Base-by-base conservation (phyloP, 306 rosid genomes). In the Hippophae tibetana region DNA sequence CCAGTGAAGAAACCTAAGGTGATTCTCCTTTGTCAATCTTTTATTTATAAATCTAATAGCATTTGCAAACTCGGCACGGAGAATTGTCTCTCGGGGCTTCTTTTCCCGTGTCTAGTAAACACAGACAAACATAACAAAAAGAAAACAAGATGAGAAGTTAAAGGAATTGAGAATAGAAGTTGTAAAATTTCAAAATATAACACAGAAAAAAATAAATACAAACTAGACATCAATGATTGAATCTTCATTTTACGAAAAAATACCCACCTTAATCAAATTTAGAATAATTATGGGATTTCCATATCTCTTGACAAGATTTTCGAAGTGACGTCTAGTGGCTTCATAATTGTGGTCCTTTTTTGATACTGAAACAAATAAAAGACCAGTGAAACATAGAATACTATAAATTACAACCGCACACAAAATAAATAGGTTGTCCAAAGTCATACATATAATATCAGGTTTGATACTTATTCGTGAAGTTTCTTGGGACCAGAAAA, bases 401-500 rank as follows among this genome's bases (percentile, higher is more conserved):
- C 54, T 42, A 47, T 62, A 43, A 43, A 7, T 13, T 72, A 31
- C 3, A 31, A 2, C 5, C 5, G 38, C 38, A 0, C 62, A 52
- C 44, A 31, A 44, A 74, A 18, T 61, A 56, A 10, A 63, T 14
- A 69, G 51, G 60, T 10, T 13, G 46, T 46, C 47, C 27, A 43
- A 25, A 73, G 60, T 57, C 89, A 18, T 88, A 93, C 97, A 74
- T 80, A 77, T 86, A 62, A 93, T 93, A 69, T 84, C 89, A 42
- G 97, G 99, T 78, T 85, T 88, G 43, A 89, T 73, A 67, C 84
- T 82, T 77, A 93, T 70, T 9, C 74, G 83, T 13, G 99, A 88
- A 67, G 99, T 76, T 69, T 93, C 97, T 63, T 93, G 97, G 63
- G 97, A 84, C 99, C 99, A 93, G 76, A 88, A 93, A 43, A 93